Conservation (phyloP, 805 yeast genomes). For the Hanseniaspora meyeri region DNA sequence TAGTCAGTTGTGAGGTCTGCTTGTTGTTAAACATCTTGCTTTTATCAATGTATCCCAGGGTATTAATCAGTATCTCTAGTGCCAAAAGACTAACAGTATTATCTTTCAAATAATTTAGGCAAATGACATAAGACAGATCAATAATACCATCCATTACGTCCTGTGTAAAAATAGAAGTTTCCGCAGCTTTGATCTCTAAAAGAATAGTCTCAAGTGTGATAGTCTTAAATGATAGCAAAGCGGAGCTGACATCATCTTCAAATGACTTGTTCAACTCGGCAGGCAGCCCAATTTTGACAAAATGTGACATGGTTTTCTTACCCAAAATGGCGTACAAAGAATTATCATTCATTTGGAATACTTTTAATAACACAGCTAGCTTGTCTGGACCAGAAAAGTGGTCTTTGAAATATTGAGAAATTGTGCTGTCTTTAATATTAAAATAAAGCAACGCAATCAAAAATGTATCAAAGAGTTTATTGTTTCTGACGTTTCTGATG, state of each 20-base stretch:
- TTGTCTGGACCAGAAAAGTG: neutral
- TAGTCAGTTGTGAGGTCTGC: constrained; percentile 1
- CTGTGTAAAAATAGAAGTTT: neutral
- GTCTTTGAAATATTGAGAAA: neutral
- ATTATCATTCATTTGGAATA: neutral
- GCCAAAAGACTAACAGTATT: neutral
- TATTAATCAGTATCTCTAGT: neutral
- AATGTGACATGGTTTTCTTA: neutral
- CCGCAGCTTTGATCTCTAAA: neutral
- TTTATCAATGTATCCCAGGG: neutral
- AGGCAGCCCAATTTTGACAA: neutral
- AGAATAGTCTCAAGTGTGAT: constrained; percentile 1
- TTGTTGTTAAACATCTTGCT: neutral
- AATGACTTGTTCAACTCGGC: neutral
- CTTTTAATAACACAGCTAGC: neutral
- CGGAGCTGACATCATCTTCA: neutral
- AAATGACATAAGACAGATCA: constrained; percentile 1
- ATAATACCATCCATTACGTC: neutral
- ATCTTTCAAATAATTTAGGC: constrained; percentile 8
- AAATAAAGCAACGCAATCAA: neutral
- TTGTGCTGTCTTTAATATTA: neutral
- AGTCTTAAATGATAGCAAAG: neutral
- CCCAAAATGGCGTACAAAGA: neutral
- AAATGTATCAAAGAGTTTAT: neutral
- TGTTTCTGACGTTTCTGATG: neutral